Percentiles rank a stretch among this genome's conserved stretches.
Evolutionary conservation across 2,329 filamentous ascomycete species (phyloP).

Genomic region (Arthrobotrys sphaeroides): DNA sequence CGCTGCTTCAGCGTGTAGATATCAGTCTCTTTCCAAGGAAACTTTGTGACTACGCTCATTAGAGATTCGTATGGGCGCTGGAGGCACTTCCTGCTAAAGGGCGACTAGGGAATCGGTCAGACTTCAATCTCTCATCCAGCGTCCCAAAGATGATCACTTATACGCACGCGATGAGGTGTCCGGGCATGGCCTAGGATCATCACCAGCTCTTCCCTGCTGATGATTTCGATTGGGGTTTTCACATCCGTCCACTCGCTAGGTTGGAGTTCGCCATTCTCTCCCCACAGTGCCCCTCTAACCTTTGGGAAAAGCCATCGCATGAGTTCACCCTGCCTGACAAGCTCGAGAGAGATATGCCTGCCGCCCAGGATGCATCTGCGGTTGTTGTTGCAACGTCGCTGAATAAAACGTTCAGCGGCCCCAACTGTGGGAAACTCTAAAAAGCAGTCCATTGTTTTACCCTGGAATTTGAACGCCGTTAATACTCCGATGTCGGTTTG

Average conservation of each 20-base stretch:
- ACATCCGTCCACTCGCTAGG: slow-evolving; percentile 58
- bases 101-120: slow-evolving; percentile 63
- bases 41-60: slow-evolving; percentile 71
- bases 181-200: slow-evolving; percentile 73
- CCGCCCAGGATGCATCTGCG: slow-evolving; percentile 66
- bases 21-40: slow-evolving; percentile 71
- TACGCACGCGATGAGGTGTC: slow-evolving; percentile 70
- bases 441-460: slow-evolving; percentile 71
- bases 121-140: not conserved
- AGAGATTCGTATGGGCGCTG: slow-evolving; percentile 73
- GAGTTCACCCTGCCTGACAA: slow-evolving; percentile 68
- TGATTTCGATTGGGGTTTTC: slow-evolving; percentile 64
- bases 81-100: slow-evolving; percentile 70
- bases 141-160: not conserved
- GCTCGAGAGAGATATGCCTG: slow-evolving; percentile 68
- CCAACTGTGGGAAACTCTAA: slow-evolving; percentile 68
- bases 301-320: slow-evolving; percentile 73
- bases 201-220: slow-evolving; percentile 71
- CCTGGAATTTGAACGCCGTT: slow-evolving; percentile 59
- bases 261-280: slow-evolving; percentile 59
- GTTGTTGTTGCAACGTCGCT: slow-evolving; percentile 56
- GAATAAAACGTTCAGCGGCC: slow-evolving; percentile 66
- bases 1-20: slow-evolving; percentile 70
- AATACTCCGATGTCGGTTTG: too few species aligned
- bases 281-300: slow-evolving; percentile 69